Evolutionary conservation across 441 rosid genomes (phyloP).

Genomic region (Pelargonium fulgidum): DNA sequence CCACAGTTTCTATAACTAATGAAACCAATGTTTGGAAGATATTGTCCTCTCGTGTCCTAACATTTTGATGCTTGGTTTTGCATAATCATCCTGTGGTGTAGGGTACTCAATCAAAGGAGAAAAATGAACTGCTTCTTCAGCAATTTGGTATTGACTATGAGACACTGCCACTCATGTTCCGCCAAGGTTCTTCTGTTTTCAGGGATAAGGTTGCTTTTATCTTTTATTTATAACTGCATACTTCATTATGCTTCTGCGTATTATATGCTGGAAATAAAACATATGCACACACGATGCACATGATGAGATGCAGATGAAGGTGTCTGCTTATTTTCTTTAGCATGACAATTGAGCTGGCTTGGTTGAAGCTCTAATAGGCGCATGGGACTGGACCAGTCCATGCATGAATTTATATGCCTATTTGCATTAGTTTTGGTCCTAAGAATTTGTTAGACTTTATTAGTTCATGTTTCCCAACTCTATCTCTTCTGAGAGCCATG

Average conservation of each 20-base stretch:
- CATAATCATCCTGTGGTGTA: constrained; percentile 22
- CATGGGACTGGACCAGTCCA: no score
- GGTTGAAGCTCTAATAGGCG: background rate
- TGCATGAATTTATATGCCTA: no score
- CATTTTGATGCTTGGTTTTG: background rate
- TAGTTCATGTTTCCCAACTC: no score
- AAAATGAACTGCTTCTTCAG: constrained; percentile 52
- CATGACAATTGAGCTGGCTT: background rate
- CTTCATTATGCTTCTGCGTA: background rate
- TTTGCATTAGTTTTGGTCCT: no score
- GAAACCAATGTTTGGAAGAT: background rate
- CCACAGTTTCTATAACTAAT: background rate
- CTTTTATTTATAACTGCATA: background rate
- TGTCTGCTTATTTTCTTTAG: background rate
- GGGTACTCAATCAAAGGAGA: constrained; percentile 86
- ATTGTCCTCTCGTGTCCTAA: background rate
- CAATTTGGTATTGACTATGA: constrained; percentile 62
- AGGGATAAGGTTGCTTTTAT: constrained; percentile 33
- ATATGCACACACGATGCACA: background rate
- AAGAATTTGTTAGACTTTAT: no score
- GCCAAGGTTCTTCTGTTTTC: constrained; percentile 71
- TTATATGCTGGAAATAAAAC: background rate
- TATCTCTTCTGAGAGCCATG: no score
- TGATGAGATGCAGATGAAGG: background rate
- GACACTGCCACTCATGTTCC: constrained; percentile 51